Base-by-base conservation (phyloP, 352 stramenopile species). In the Phytophthora foliorum region DNA sequence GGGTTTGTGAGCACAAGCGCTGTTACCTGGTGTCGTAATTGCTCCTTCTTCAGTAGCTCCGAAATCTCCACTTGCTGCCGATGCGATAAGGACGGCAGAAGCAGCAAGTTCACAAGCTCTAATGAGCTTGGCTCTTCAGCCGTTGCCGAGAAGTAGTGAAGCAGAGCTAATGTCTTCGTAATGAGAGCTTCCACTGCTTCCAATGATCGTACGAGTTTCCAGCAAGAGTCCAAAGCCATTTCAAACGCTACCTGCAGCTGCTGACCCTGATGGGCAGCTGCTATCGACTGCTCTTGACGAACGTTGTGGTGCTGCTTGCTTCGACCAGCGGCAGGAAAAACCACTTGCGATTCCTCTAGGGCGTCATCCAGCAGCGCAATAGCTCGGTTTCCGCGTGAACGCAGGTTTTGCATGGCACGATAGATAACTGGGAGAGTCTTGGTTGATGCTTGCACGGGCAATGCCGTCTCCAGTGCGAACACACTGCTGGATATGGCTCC, bases 211-310 rank as follows among this genome's bases (percentile, higher is more conserved):
- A 89, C 75, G 55, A 92, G 67, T 21, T 82, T 90, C 75, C 86
- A 91, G 39, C 82, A 91, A 9, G 82, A 82, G 34, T 94, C 86
- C 22, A 94, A 69, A 4, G 86, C 84, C 86, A 94, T 92, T 56
- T 94, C 86, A 65, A 92, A 91, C 4, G 86, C 86, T 0, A 92
- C 82, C 79, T 92, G 83, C 2, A 91, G 63, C 36, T 92, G 81
- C 42, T 78, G 68, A n/a, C 59, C 52, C n/a, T 80, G 73, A 38
- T 75, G 64, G n/a, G 57, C 59, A 32, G 68, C 68, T 44, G 63
- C 68, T 19, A 63, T 55, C 38, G 63, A 75, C 39, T 86, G 77
- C n/a, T 86, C 67, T 14, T 82, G 74, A 9, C 73, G 63, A 38
- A 55, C 34, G 31, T 41, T 53, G 9, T 36, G 22, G 22, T 62